Evolutionary conservation across 2,329 filamentous ascomycete genomes (phyloP), one percentile per base, ranked within the genome.

Genomic region (Hypoxylon sp.): DNA sequence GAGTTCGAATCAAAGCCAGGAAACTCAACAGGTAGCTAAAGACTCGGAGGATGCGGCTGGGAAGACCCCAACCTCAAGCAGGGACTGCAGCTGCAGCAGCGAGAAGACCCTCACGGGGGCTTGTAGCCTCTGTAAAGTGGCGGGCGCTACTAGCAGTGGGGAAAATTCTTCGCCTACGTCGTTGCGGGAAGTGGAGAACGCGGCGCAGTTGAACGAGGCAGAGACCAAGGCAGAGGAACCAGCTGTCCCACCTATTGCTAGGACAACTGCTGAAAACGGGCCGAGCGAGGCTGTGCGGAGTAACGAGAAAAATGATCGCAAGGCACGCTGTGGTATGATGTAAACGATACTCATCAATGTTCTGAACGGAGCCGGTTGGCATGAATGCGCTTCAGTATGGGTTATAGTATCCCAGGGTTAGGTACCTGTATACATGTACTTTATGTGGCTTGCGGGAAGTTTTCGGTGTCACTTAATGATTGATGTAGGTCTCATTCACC

Each of bases 181-280:
- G 19, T 21, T 67, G 7, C 14, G 50, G 6, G 60, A 67, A 30
- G 60, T 67, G 13, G 64, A 67, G 30, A 51, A 67, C 10, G 55
- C 60, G 14, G 34, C 1, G 23, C 46, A 6, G 1, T n/a, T 14
- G 23, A 48, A 34, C 3, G 34, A 34, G 9, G 17, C 23, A 13
- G 36, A 14, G 19, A n/a, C 17, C 2, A 53, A 58, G 11, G 51
- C n/a, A n/a, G 45, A 52, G 28, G 50, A 45, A 19, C 30, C 45
- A 3, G 32, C 34, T 25, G 9, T 36, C 25, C 13, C 30, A 25
- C 30, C 52, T 5, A 28, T 9, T 3, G 14, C n/a, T 1, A 21
- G 38, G 6, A 30, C 10, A 7, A 7, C 5, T 3, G 36, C n/a
- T n/a, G 38, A 17, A 19, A 56, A 46, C n/a, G 53, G 11, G 1